phyloP scores from a whole-genome alignment of 164 flowering plant species.

The Chimonanthus salicifolius region DNA sequence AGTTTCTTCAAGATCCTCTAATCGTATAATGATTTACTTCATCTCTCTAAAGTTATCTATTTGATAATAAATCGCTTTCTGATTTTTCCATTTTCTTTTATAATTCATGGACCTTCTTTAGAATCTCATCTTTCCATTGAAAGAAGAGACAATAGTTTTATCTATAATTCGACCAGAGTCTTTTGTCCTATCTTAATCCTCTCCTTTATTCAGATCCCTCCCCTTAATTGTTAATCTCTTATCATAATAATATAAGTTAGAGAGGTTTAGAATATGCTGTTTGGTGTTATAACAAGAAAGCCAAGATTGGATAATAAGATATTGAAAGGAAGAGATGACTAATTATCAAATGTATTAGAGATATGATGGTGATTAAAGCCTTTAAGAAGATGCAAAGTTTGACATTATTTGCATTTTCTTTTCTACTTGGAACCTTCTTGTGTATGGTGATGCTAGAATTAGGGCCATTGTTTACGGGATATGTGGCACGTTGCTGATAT shows the following conservation, averaged over 20 bases:
- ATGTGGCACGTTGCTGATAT: not conserved
- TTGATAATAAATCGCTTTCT: not conserved
- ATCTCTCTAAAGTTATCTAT: not conserved
- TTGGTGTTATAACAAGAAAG: not conserved
- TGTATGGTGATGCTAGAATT: not conserved
- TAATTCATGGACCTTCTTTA: not conserved
- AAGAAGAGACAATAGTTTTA: not conserved
- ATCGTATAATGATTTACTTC: no score
- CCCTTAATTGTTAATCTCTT: not conserved
- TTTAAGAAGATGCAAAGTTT: not conserved
- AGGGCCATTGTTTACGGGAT: not conserved
- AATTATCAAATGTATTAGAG: not conserved
- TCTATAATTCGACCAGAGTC: not conserved
- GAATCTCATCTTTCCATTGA: not conserved
- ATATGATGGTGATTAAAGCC: constrained; percentile 4
- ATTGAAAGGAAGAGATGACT: not conserved
- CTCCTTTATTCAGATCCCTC: not conserved
- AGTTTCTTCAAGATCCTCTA: no score
- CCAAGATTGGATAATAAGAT: not conserved
- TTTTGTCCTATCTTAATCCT: no score
- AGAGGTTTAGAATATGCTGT: no score
- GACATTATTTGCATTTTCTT: not conserved
- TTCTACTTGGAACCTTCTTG: not conserved
- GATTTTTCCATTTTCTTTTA: not conserved
- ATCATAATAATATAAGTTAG: no score